phyloP scores from a whole-genome alignment of 176 grass and related monocot genomes.

The Musa acuminata region DNA sequence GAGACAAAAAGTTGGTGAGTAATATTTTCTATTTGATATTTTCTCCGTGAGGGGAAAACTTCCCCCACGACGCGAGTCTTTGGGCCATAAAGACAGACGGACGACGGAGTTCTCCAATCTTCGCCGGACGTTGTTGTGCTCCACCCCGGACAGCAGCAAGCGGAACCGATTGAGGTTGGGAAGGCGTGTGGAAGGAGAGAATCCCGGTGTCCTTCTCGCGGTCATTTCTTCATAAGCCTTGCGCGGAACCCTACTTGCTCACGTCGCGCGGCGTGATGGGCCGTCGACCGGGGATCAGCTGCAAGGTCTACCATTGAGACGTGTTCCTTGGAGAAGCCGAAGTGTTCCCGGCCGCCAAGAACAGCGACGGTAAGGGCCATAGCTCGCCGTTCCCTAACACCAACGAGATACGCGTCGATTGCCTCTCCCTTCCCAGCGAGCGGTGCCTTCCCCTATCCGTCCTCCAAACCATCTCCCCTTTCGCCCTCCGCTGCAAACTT shows the following conservation, averaged over 20 bases:
- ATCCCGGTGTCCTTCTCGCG: background rate
- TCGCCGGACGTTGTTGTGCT: too few relatives aligned
- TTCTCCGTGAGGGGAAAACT: too few relatives aligned
- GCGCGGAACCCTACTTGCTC: background rate
- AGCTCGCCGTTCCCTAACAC: slow-evolving; percentile 46
- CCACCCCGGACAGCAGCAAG: too few relatives aligned
- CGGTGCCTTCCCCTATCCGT: slow-evolving; percentile 73
- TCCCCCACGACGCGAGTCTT: too few relatives aligned
- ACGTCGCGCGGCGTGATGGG: background rate
- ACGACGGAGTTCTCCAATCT: too few relatives aligned
- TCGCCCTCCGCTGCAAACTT: slow-evolving; percentile 83
- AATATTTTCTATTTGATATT: too few relatives aligned
- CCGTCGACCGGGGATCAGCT: slow-evolving; percentile 29
- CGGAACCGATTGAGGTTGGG: too few relatives aligned
- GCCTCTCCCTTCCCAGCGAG: slow-evolving; percentile 68
- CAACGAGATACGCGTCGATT: slow-evolving; percentile 86
- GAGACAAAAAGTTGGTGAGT: too few relatives aligned
- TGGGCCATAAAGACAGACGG: too few relatives aligned
- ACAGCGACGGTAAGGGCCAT: slow-evolving; percentile 10
- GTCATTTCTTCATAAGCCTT: background rate
- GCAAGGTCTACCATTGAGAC: slow-evolving; percentile 69
- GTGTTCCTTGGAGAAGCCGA: slow-evolving; percentile 68
- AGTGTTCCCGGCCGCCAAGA: slow-evolving; percentile 39
- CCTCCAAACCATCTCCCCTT: slow-evolving; percentile 80
- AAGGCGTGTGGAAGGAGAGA: too few relatives aligned